Evolutionary conservation across 768 basidiomycete species (phyloP).

Genomic region (Rhizopogon vinicolor): DNA sequence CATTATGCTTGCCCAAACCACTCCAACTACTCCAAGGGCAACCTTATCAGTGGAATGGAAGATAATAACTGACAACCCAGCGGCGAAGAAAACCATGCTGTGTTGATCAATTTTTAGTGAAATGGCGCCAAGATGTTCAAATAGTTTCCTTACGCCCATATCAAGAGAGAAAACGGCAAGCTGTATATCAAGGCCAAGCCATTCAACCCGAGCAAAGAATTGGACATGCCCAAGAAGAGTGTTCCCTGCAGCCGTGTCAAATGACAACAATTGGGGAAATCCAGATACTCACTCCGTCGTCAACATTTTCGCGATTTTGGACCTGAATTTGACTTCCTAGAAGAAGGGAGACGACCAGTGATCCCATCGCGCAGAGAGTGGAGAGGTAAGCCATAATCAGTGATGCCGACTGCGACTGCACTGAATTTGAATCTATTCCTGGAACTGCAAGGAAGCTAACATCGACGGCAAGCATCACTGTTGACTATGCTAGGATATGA

Average conservation of each 20-base stretch:
- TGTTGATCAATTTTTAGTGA: too few species aligned
- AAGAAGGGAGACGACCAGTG: slow-evolving; percentile 30
- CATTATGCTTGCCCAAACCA: too few species aligned
- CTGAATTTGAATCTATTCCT: slow-evolving; percentile 21
- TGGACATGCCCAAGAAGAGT: slow-evolving; percentile 16
- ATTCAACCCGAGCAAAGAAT: slow-evolving; percentile 18
- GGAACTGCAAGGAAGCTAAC: slow-evolving; percentile 51
- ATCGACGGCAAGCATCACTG: slow-evolving; percentile 48
- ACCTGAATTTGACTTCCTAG: slow-evolving; percentile 32
- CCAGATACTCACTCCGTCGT: slow-evolving; percentile 8
- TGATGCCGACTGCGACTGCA: slow-evolving; percentile 9
- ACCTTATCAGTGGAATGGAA: slow-evolving; percentile 12
- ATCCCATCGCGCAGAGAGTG: slow-evolving; percentile 28
- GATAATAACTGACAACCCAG: slow-evolving; percentile 19
- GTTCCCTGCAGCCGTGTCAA: slow-evolving; percentile 7
- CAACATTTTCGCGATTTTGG: slow-evolving; percentile 14
- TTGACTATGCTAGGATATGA: slow-evolving; percentile 27
- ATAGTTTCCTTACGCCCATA: slow-evolving; percentile 23
- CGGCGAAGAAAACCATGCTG: slow-evolving; percentile 23
- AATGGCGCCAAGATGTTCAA: background rate
- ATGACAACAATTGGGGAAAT: background rate
- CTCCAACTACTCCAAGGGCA: slow-evolving; percentile 2
- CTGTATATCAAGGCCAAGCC: slow-evolving; percentile 27
- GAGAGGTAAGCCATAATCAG: slow-evolving; percentile 34
- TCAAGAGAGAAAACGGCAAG: slow-evolving; percentile 26